These are phyloP conservation scores for Ministeria vibrans DNA, from an alignment of 78 protist species.

Conservation along the genomic window DNA sequence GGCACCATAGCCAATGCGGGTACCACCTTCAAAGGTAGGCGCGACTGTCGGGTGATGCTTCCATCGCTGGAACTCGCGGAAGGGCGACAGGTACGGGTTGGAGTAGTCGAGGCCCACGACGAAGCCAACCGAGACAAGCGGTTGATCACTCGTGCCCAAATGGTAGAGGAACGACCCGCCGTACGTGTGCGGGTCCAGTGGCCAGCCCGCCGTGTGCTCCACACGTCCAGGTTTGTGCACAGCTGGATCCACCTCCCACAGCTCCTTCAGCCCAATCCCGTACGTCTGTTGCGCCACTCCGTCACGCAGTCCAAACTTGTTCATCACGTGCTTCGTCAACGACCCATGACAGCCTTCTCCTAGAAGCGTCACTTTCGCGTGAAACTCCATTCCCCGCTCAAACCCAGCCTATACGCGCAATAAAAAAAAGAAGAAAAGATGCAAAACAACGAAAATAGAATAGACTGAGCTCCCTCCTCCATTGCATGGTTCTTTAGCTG, in stretches of 20 bases:
- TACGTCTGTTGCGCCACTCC: constrained; percentile 74
- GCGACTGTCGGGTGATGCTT: constrained; percentile 70
- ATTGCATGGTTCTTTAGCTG: too few relatives aligned
- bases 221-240: constrained; percentile 56
- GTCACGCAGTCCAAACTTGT: constrained; percentile 56
- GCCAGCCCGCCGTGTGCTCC: constrained; percentile 92
- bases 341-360: constrained; percentile 94
- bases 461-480: too few relatives aligned
- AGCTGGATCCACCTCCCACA: constrained; percentile 82
- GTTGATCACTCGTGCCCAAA: constrained; percentile 45
- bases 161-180: constrained; percentile 96
- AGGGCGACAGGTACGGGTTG: constrained; percentile 86
- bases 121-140: constrained; percentile 71
- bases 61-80: constrained; percentile 73
- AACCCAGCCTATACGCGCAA: constrained; percentile 40
- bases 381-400: constrained; percentile 89
- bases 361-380: constrained; percentile 73
- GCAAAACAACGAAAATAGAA: background rate
- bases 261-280: constrained; percentile 92
- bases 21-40: constrained; percentile 70
- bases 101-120: constrained; percentile 90
- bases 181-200: constrained; percentile 58
- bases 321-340: constrained; percentile 58
- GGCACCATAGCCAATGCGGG: constrained; percentile 86
- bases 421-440: background rate